A percentile compares a stretch with the other conserved stretches of the same genome.
These are phyloP conservation scores for Annona cherimola DNA, from an alignment of 164 flowering plant genomes.

Conservation along the genomic window DNA sequence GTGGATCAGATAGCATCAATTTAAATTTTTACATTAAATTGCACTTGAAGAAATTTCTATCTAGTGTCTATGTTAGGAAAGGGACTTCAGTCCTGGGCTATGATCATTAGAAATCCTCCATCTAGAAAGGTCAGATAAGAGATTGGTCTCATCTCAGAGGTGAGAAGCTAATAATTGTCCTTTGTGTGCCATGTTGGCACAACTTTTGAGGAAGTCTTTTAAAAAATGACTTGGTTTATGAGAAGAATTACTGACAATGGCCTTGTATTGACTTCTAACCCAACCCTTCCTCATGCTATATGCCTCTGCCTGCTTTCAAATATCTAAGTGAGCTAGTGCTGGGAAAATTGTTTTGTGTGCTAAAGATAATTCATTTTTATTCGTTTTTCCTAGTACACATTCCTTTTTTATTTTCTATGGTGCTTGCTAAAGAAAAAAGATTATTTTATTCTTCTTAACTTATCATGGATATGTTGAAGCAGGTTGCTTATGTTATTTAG, in stretches of 20 bases:
- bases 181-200: too few species aligned
- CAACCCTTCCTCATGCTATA: too few species aligned
- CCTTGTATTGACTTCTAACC: too few species aligned
- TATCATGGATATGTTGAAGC: background rate
- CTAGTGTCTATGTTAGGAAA: background rate
- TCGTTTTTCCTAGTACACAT: background rate
- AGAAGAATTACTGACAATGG: too few species aligned
- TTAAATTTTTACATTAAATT: background rate
- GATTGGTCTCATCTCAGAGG: background rate
- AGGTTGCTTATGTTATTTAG: background rate
- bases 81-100: background rate
- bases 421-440: too few species aligned
- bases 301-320: background rate
- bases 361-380: too few species aligned
- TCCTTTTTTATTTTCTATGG: background rate
- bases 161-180: too few species aligned
- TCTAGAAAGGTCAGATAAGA: background rate
- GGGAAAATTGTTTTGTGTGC: background rate
- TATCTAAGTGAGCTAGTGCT: background rate
- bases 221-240: too few species aligned
- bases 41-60: background rate
- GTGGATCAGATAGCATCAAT: conserved; percentile 3
- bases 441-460: background rate
- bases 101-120: background rate
- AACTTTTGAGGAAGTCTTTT: too few species aligned